phyloP scores from a whole-genome alignment of 2,329 filamentous ascomycete genomes.

The Trichoderma cornu-damae region DNA sequence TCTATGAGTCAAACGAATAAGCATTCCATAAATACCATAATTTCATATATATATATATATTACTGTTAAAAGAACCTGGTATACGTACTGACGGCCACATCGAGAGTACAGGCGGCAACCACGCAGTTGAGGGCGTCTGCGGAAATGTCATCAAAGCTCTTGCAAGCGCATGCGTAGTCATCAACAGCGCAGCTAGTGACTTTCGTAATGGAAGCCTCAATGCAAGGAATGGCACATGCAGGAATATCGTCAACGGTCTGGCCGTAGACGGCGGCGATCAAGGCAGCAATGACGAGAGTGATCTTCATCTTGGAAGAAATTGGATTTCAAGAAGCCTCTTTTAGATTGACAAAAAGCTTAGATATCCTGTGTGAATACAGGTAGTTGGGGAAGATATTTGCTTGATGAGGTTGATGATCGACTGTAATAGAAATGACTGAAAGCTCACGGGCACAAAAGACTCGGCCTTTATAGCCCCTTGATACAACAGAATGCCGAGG shows the following conservation, averaged over 20 bases:
- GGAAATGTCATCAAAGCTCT: background rate
- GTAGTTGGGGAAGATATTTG: background rate
- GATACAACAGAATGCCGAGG: background rate
- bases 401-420: background rate
- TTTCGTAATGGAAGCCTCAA: slow-evolving; percentile 28
- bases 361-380: background rate
- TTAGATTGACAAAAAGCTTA: too few relatives aligned
- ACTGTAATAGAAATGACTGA: background rate
- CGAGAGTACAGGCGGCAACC: background rate
- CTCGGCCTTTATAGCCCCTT: background rate
- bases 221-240: slow-evolving; percentile 34
- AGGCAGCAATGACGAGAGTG: slow-evolving; percentile 31
- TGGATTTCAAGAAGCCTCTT: background rate
- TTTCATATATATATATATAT: background rate
- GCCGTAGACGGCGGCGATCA: slow-evolving; percentile 33
- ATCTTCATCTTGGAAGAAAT: slow-evolving; percentile 35
- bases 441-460: background rate
- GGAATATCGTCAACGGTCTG: slow-evolving; percentile 34
- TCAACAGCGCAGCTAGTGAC: slow-evolving; percentile 6
- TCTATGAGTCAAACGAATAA: background rate
- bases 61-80: background rate
- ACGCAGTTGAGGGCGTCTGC: background rate
- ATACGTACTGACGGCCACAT: background rate
- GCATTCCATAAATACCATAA: too few relatives aligned
- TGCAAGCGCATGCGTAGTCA: background rate